Base-by-base conservation (phyloP, 306 rosid species). In the Albizia julibrissin region DNA sequence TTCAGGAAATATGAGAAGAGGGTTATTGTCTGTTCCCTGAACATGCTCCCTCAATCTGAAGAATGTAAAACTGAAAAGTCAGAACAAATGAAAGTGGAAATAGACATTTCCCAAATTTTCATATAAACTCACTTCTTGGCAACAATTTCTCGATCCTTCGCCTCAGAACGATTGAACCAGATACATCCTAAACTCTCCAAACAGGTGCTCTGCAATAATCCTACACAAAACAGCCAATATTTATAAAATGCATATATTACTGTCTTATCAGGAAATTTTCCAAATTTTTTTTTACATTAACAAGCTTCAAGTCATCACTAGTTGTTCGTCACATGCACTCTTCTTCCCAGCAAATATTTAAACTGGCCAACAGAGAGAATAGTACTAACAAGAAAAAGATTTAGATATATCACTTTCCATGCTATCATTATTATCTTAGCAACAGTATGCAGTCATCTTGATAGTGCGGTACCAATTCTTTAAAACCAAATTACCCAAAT, bases 1-100 rank as follows among this genome's bases (percentile, higher is more conserved):
- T 83, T 95, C 97, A 0, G 99, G 99, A 86, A 95, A 95, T 89
- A 93, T 93, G 75, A 95, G 99, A 83, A 95, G 99, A 73, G 99
- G 99, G 77, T 92, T 95, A 79, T 88, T 94, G 86, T 93, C 99
- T 80, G 91, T 87, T 76, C 92, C 98, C 85, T 71, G 92, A 77
- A 92, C 94, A 79, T 95, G 99, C 0, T 92, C 97, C 86, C 98
- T 89, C 87, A 95, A 85, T 83, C 99, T 95, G 90, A 80, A 85
- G 86, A 56, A 76, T 59, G 77, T 77, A 81, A 43, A 73, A n/a
- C 78, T 54, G 61, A 27, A 73, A 72, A 81, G 84, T 65, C 72
- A 70, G 71, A 61, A 8, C 54, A 64, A 69, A 81, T 4, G 69
- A 74, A 74, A 79, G 52, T 65, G 1, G 10, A 80, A 83, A 83